A percentile compares a stretch with the other conserved stretches of the same genome.
Evolutionary conservation across 2,329 filamentous ascomycete genomes (phyloP).

Genomic region (Verticillium albo-atrum): DNA sequence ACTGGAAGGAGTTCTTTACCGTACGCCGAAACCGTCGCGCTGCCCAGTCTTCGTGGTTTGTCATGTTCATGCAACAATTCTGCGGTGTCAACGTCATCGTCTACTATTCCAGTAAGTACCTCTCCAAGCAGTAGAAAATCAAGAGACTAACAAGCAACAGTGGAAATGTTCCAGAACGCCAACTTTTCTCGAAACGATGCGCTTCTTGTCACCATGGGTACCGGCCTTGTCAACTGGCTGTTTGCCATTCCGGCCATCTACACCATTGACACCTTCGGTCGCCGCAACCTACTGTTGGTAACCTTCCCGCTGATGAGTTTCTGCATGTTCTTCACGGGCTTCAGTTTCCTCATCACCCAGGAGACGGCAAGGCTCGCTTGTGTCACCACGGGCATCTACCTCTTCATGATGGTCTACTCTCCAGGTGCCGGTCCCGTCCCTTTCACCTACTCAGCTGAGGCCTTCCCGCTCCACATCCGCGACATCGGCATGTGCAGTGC

Average conservation of each 20-base stretch:
- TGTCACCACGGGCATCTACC: slow-evolving; percentile 32
- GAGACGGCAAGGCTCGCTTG: slow-evolving; percentile 20
- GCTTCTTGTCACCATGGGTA: slow-evolving; percentile 51
- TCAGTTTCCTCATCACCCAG: slow-evolving; percentile 39
- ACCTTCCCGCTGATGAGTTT: slow-evolving; percentile 55
- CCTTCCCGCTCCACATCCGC: slow-evolving; percentile 52
- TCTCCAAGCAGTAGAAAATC: no score
- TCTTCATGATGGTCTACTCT: slow-evolving; percentile 36
- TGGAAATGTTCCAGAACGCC: slow-evolving; percentile 29
- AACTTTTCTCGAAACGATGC: slow-evolving; percentile 35
- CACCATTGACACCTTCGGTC: slow-evolving; percentile 56
- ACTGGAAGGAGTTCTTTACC: slow-evolving; percentile 30
- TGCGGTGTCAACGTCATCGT: slow-evolving; percentile 49
- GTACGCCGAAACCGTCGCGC: slow-evolving; percentile 30
- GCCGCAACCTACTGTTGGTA: slow-evolving; percentile 49
- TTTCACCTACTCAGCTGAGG: slow-evolving; percentile 57
- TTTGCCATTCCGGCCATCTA: slow-evolving; percentile 55
- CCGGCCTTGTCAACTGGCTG: slow-evolving; percentile 52
- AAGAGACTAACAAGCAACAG: background rate
- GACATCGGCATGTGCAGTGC: slow-evolving; percentile 46
- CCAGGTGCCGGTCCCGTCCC: slow-evolving; percentile 54
- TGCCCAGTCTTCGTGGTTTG: slow-evolving; percentile 29
- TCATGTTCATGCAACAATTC: slow-evolving; percentile 32
- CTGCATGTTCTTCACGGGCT: slow-evolving; percentile 48
- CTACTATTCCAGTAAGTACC: slow-evolving; percentile 43